phyloP scores from a whole-genome alignment of 441 rosid species.

The Arabidopsis hybrid region DNA sequence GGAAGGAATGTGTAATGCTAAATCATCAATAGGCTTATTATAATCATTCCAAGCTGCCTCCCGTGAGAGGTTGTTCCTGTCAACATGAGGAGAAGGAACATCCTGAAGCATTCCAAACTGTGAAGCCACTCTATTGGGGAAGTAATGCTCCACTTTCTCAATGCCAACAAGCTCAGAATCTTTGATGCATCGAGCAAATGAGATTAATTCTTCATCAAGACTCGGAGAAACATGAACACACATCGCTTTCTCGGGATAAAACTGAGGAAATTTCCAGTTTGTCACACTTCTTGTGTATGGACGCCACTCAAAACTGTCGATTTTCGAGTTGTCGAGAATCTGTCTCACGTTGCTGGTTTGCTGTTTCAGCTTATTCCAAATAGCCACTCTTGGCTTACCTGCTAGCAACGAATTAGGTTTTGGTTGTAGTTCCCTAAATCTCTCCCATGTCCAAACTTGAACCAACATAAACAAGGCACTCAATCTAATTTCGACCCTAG shows the following conservation, averaged over 20 bases:
- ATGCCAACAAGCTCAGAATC: conserved; percentile 52
- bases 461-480: conserved; percentile 48
- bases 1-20: conserved; percentile 51
- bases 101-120: conserved; percentile 73
- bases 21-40: conserved; percentile 42
- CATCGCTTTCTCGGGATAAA: conserved; percentile 49
- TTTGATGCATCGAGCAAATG: conserved; percentile 55
- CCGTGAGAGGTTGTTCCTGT: conserved; percentile 9
- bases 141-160: conserved; percentile 49
- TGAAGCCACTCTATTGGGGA: conserved; percentile 67
- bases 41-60: conserved; percentile 38
- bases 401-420: conserved; percentile 29
- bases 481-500: conserved; percentile 3
- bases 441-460: conserved; percentile 70
- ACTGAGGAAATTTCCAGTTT: conserved; percentile 35
- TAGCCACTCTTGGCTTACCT: conserved; percentile 52
- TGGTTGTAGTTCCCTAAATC: conserved; percentile 48
- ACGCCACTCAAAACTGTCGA: conserved; percentile 56
- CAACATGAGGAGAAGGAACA: conserved; percentile 42
- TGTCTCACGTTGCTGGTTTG: conserved; percentile 12
- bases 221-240: conserved; percentile 28
- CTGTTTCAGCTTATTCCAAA: conserved; percentile 44
- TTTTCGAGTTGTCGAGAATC: conserved; percentile 45
- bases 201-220: conserved; percentile 47
- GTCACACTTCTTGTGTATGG: conserved; percentile 49